Conservation (phyloP, 2,329 filamentous ascomycete genomes). For the Decorospora gaudefroyi region DNA sequence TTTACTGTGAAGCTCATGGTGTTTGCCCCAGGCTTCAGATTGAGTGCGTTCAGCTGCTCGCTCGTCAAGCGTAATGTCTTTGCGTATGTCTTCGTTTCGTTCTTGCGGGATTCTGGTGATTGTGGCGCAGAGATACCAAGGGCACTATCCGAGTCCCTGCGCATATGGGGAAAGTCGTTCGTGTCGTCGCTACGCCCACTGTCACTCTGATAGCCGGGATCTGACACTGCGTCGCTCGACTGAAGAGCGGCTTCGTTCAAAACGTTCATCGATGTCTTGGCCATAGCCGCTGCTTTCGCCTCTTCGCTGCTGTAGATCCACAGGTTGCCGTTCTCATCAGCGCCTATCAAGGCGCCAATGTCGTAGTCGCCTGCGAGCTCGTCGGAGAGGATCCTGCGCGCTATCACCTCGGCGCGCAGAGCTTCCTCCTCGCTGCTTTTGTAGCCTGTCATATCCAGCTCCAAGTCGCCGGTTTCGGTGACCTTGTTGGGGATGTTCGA, state of each 20-base stretch:
- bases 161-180: conserved; percentile 59
- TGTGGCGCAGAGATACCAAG: conserved; percentile 66
- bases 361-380: conserved; percentile 95
- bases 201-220: conserved; percentile 95
- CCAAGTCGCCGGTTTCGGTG: conserved; percentile 90
- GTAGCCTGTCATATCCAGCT: conserved; percentile 97
- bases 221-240: conserved; percentile 80
- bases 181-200: conserved; percentile 67
- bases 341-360: conserved; percentile 91
- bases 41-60: conserved; percentile 86
- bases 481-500: conserved; percentile 92
- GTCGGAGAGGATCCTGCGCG: conserved; percentile 87
- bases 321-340: conserved; percentile 94
- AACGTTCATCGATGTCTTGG: conserved; percentile 59
- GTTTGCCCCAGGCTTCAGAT: conserved; percentile 84
- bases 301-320: conserved; percentile 99
- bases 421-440: conserved; percentile 94
- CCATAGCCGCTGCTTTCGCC: conserved; percentile 85
- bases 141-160: conserved; percentile 71
- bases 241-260: conserved; percentile 59
- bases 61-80: conserved; percentile 95
- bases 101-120: conserved; percentile 55
- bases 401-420: conserved; percentile 87
- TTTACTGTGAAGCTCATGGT: conserved; percentile 97
- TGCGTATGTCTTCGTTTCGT: conserved; percentile 85